Percentiles rank a stretch among this genome's conserved stretches.
Conservation (phyloP, 2,329 filamentous ascomycete species). For the Sporothrix brasiliensis region DNA sequence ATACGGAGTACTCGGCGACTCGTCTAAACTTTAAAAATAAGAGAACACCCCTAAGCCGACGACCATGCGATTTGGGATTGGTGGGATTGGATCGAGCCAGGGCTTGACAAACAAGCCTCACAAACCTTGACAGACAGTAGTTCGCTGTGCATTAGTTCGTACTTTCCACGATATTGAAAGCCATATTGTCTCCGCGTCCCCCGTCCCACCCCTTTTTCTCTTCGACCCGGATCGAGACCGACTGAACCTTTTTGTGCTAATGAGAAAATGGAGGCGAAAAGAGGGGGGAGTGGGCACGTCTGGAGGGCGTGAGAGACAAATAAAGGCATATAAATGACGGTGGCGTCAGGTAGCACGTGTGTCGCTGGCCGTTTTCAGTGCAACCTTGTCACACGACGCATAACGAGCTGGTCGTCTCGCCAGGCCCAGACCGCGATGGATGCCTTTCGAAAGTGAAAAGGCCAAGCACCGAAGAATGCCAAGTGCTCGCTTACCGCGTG, state of each 20-base stretch:
- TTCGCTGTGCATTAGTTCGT: neutral
- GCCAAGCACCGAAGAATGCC: neutral
- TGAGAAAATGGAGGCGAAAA: neutral
- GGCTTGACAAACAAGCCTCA: neutral
- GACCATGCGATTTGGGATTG: neutral
- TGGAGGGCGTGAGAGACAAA: neutral
- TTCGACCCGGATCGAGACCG: neutral
- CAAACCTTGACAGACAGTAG: neutral
- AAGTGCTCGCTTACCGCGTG: constrained; percentile 5
- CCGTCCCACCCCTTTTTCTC: neutral
- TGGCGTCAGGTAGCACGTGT: constrained; percentile 11
- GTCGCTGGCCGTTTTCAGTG: neutral
- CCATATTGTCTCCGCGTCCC: neutral
- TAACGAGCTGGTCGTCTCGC: neutral
- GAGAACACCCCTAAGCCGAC: neutral
- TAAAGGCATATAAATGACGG: neutral
- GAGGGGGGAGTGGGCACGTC: neutral
- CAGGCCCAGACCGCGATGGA: constrained; percentile 5
- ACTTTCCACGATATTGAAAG: neutral
- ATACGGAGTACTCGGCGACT: constrained; percentile 4
- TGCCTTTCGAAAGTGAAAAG: neutral
- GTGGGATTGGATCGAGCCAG: neutral
- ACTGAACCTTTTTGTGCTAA: constrained; percentile 5
- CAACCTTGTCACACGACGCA: constrained; percentile 5
- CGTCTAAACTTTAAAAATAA: constrained; percentile 11